Evolutionary conservation across 495 filamentous ascomycete genomes (phyloP), one percentile per base, ranked within the genome.

Genomic region (Podospora bellae-mahoneyi): DNA sequence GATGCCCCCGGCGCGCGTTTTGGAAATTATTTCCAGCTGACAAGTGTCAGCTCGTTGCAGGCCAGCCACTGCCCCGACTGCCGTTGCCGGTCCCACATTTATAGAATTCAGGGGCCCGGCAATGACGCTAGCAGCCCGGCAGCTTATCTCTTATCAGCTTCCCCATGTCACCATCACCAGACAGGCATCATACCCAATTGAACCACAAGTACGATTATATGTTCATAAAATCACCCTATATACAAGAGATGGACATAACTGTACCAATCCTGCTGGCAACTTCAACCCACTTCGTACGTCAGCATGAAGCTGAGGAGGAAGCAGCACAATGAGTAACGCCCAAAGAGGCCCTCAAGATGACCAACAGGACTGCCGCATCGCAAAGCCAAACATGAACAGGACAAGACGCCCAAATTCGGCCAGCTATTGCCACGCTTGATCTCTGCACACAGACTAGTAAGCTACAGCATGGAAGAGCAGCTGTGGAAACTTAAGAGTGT

Each of bases 401-500:
- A 78, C 81, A 84, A 83, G 79, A 84, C 81, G 81, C 70, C 76
- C 55, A 67, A 60, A 57, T 64, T 69, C 77, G 71, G 75, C 74
- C 71, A 75, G 78, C 69, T 67, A 64, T 69, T 69, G 70, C 59
- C 72, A 72, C 75, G 80, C 78, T 91, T 78, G 69, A 83, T 97
- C 84, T 97, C 83, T 91, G 93, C 93, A 95, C 89, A 88, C 85
- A 91, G 93, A 96, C 93, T 93, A 86, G 94, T 93, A 86, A 48
- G 88, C 85, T 91, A 93, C 86, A 82, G 84, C 88, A 94, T 88
- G 83, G 89, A 82, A 71, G 85, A 83, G 81, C 75, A 77, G 78
- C 79, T 80, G 86, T 91, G 93, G 83, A 90, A 96, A 93, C 93
- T 97, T 87, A 96, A 95, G 89, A 89, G 91, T 89, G 90, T 93